Conservation (phyloP, 164 flowering plant species). For the Vitis riparia region DNA sequence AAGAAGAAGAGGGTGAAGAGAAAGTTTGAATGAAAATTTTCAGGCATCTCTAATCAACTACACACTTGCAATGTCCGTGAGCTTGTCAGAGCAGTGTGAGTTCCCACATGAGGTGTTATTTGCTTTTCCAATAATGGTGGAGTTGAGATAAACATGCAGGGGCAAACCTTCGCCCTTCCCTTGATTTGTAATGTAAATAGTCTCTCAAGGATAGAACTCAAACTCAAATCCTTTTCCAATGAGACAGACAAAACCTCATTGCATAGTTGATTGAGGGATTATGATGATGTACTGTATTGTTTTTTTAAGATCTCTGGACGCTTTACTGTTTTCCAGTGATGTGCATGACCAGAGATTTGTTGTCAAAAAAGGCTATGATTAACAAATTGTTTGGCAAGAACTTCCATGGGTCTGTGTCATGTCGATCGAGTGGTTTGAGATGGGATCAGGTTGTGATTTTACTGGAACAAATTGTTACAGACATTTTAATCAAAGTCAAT, state of each 20-base stretch:
- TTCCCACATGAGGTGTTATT: background rate
- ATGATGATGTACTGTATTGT: no score
- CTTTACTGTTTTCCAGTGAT: no score
- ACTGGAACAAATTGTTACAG: no score
- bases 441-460: no score
- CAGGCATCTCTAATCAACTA: background rate
- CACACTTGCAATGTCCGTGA: background rate
- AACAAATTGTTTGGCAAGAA: no score
- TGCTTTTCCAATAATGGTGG: constrained; percentile 4
- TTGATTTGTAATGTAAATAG: constrained; percentile 11
- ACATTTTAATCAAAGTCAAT: no score
- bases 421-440: no score
- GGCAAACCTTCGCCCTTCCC: background rate
- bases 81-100: background rate
- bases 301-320: no score
- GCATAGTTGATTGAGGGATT: no score
- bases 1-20: constrained; percentile 49
- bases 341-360: no score
- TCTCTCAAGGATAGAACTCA: constrained; percentile 5
- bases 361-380: no score
- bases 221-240: background rate
- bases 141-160: background rate
- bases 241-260: background rate
- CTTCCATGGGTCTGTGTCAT: no score
- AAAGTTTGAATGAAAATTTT: constrained; percentile 10